Conservation (phyloP, 1,139 yeast genomes). For the Diutina mesorugosa region DNA sequence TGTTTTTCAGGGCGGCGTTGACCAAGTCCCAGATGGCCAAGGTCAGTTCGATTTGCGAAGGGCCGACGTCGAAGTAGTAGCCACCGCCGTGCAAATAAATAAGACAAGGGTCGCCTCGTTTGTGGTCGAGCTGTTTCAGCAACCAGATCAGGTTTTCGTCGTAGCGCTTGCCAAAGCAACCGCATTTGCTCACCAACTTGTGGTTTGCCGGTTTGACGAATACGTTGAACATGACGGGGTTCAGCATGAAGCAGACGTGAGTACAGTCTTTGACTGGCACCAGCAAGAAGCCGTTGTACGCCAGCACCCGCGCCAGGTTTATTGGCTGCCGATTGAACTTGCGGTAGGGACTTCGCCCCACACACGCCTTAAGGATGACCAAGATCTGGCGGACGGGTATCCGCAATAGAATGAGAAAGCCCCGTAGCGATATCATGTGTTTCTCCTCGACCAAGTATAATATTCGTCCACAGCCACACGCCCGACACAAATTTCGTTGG, state of each 20-base stretch:
- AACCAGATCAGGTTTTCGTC: constrained; percentile 26
- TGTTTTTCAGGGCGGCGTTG: constrained; percentile 9
- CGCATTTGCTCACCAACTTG: constrained; percentile 7
- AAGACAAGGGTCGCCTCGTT: constrained; percentile 22
- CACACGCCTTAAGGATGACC: constrained; percentile 8
- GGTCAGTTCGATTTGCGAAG: constrained; percentile 20
- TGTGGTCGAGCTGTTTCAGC: constrained; percentile 15
- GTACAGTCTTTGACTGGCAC: constrained; percentile 10
- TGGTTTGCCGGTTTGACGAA: constrained; percentile 5
- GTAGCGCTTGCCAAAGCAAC: constrained; percentile 21
- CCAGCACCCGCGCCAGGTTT: constrained; percentile 10
- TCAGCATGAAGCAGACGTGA: constrained; percentile 3
- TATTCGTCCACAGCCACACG: not conserved
- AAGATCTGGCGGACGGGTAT: constrained; percentile 3
- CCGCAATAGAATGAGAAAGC: not conserved
- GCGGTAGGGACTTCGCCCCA: constrained; percentile 10
- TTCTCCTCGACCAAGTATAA: not conserved
- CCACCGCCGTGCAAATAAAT: constrained; percentile 34
- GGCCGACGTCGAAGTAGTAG: constrained; percentile 21
- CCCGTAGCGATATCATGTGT: not conserved
- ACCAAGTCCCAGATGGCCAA: constrained; percentile 17
- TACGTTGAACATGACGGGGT: constrained; percentile 3
- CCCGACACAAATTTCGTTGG: not conserved
- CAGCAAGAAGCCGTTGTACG: constrained; percentile 10
- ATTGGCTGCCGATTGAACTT: constrained; percentile 10